phyloP scores from a whole-genome alignment of 208 protist genomes.

The Borovskyia barvae region DNA sequence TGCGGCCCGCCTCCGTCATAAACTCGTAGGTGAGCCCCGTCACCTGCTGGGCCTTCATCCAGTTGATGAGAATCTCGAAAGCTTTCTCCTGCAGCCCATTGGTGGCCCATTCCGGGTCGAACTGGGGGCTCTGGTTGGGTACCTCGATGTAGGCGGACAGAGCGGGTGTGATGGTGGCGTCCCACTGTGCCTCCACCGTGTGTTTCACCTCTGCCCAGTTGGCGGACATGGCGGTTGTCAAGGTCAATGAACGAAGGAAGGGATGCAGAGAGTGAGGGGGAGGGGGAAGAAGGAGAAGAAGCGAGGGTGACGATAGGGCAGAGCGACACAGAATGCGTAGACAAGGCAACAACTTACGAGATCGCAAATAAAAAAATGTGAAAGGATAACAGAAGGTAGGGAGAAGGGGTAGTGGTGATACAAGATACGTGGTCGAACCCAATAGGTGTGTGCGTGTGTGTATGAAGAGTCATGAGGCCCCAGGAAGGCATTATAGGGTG shows the following conservation, averaged over 20 bases:
- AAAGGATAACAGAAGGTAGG: neutral
- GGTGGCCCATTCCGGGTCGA: slow-evolving; percentile 79
- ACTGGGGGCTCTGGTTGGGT: slow-evolving; percentile 93
- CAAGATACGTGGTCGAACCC: neutral
- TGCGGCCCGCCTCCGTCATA: slow-evolving; percentile 67
- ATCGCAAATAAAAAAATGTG: slow-evolving; percentile 6
- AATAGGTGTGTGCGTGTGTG: neutral
- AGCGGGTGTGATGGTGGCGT: slow-evolving; percentile 73
- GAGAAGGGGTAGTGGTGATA: neutral
- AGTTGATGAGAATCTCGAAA: slow-evolving; percentile 82
- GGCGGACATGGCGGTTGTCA: slow-evolving; percentile 1
- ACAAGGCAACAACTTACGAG: neutral
- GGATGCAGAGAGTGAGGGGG: neutral
- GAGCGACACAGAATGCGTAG: neutral
- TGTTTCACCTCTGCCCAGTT: slow-evolving; percentile 58
- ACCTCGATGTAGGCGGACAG: slow-evolving; percentile 91
- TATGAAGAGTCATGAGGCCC: neutral
- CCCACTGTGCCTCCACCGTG: slow-evolving; percentile 75
- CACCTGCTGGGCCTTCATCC: slow-evolving; percentile 80
- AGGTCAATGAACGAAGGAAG: slow-evolving; percentile 9
- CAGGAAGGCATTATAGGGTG: no score
- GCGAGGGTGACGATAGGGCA: neutral
- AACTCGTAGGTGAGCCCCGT: slow-evolving; percentile 74
- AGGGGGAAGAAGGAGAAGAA: neutral
- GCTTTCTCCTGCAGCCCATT: slow-evolving; percentile 90